Base-by-base conservation (phyloP, 805 yeast genomes). In the Hyphopichia homilentoma region DNA sequence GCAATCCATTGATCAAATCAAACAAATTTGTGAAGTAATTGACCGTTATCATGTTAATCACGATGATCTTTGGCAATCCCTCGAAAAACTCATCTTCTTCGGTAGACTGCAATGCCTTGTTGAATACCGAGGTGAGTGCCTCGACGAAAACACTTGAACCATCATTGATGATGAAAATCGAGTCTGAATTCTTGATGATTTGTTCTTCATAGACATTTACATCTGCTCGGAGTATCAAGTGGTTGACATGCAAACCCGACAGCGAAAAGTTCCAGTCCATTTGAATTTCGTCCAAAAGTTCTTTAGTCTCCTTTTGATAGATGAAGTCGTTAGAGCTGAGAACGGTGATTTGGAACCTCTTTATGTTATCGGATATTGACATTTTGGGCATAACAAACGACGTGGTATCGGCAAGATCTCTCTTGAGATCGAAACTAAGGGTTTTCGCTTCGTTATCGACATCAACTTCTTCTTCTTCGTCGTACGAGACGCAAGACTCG, bases 331-430 rank as follows among this genome's bases (percentile, higher is more conserved):
- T 39, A 4, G 54, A 46, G 30, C 52, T 53, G 27, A 58, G 41
- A 4, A 57, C 43, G 11, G 52, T 47, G 16, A 59, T 40, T 21
- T 44, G 47, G 25, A 50, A 39, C 12, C 35, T 32, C 7, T 37
- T 34, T 20, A 33, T 21, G 6, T 26, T 30, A 19, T 47, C 56
- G 1, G 58, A 46, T 4, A 58, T 47, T 7, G 52, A 41, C 48
- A 61, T 45, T 18, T 45, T 44, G 15, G 71, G 71, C 71, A 65
- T 65, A 8, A 64, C 57, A 44, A 65, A 63, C 1, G 61, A 38
- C 17, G 42, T 47, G 34, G 17, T 40, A 33, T 11, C 30, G 26
- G 19, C 33, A 25, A 16, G 12, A 18, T 21, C 25, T 23, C 9
- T 8, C 12, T 27, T 27, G 21, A 34, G 17, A 17, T 35, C 29